phyloP scores from a whole-genome alignment of 148 eudicot species.

The Talinum fruticosum region DNA sequence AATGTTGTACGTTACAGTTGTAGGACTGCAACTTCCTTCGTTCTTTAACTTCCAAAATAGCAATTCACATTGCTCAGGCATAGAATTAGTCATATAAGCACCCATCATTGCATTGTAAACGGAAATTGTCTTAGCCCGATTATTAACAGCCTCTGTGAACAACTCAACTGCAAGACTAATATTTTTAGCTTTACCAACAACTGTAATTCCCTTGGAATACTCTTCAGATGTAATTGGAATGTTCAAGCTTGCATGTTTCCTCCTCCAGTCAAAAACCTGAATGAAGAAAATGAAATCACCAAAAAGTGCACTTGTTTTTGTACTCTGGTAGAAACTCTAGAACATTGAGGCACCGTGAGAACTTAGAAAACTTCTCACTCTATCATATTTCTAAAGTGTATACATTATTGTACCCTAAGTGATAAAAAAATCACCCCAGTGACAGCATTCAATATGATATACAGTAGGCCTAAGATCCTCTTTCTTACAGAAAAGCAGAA shows the following conservation, averaged over 20 bases:
- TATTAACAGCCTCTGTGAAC: constrained; percentile 58
- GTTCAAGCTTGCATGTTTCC: constrained; percentile 33
- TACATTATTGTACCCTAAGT: not conserved
- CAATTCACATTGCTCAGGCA: constrained; percentile 47
- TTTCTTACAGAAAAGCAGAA: too few relatives aligned
- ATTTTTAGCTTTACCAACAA: constrained; percentile 60
- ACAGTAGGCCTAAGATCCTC: too few relatives aligned
- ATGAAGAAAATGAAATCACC: constrained; percentile 12
- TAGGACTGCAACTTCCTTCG: constrained; percentile 58
- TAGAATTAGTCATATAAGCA: constrained; percentile 56
- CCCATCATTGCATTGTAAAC: constrained; percentile 77
- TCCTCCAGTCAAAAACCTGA: constrained; percentile 82
- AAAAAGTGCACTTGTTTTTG: not conserved
- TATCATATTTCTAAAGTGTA: not conserved
- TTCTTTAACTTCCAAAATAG: constrained; percentile 58
- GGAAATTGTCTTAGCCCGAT: constrained; percentile 34
- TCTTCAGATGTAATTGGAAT: constrained; percentile 62
- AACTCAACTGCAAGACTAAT: constrained; percentile 61
- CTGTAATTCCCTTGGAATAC: constrained; percentile 62
- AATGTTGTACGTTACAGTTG: constrained; percentile 71
- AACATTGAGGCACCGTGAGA: not conserved
- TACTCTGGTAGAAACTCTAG: not conserved
- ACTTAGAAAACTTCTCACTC: not conserved
- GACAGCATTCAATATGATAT: not conserved
- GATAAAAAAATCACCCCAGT: not conserved